Conservation (phyloP, 352 stramenopile species). For the Hyaloperonospora brassicae region DNA sequence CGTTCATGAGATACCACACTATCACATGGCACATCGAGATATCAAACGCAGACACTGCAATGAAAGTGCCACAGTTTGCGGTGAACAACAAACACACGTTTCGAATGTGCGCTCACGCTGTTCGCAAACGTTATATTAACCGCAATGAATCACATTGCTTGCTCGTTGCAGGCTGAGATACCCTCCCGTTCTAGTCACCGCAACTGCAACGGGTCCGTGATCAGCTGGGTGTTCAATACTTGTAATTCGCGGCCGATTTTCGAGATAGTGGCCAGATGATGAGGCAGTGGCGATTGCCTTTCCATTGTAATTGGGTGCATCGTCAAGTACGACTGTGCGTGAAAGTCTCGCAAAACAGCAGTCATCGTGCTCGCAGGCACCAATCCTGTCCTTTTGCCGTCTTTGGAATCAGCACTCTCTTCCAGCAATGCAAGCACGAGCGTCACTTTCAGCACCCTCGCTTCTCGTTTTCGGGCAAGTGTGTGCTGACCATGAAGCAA, state of each 20-base stretch:
- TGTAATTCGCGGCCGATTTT: slow-evolving; percentile 29
- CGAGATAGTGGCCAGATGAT: slow-evolving; percentile 45
- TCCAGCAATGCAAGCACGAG: slow-evolving; percentile 29
- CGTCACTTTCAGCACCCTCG: slow-evolving; percentile 30
- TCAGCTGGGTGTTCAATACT: slow-evolving; percentile 25
- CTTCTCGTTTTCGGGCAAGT: slow-evolving; percentile 18
- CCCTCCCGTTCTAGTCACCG: slow-evolving; percentile 18
- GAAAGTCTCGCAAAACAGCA: slow-evolving; percentile 48
- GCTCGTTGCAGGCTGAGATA: neutral
- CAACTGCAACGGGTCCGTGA: slow-evolving; percentile 31
- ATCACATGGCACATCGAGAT: no score
- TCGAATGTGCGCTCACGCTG: no score
- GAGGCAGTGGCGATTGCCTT: slow-evolving; percentile 50
- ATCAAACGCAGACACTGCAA: no score
- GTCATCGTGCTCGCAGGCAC: slow-evolving; percentile 22
- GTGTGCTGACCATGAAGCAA: slow-evolving; percentile 20
- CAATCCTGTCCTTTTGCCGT: slow-evolving; percentile 15
- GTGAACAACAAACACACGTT: no score
- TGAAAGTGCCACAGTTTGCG: no score
- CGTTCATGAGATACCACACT: no score
- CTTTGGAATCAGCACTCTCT: slow-evolving; percentile 19
- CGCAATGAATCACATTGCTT: no score
- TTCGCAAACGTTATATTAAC: no score
- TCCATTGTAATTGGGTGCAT: slow-evolving; percentile 58
- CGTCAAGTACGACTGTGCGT: slow-evolving; percentile 64